Base-by-base conservation (phyloP, 495 filamentous ascomycete genomes). In the Chlorociboria aeruginascens region DNA sequence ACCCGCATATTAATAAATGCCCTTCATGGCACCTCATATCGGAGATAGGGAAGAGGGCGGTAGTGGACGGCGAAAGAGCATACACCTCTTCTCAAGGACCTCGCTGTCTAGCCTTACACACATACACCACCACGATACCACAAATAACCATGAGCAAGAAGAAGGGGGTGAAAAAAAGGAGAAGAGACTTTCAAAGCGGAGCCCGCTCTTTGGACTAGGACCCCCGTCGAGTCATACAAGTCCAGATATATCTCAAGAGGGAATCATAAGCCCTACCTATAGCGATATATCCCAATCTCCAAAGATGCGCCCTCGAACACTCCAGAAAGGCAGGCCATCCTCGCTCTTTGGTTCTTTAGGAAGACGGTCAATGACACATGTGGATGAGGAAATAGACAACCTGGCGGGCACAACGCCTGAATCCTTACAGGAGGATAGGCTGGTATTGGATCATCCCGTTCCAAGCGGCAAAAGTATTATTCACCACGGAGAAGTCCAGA, bases 401-500 rank as follows among this genome's bases (percentile, higher is more conserved):
- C 29, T 56, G 12, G 11, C 43, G 36, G 17, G 17, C 7, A 25
- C 44, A 7, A 44, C 52, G 11, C 50, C 53, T 7, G 57, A 54
- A 7, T 49, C 46, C 16, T 53, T 45, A 1, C 14, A 32, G 14
- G 50, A 48, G 16, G 50, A 44, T 8, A 40, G 33, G 12, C 7
- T 32, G 6, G 20, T 14, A 3, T 13, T 40, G 6, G 13, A 14
- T 8, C 29, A 44, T 3, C 30, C 29, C 13, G 37, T 9, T 8
- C n/a, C 35, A 8, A 14, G n/a, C 9, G 49, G 42, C 28, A 52
- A 48, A 28, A 49, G 47, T 1, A 47, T 60, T 0, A 34, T 60
- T 1, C 50, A 58, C 25, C 76, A 83, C 63, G 86, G 86, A 3
- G 79, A 87, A 52, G 74, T 93, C 20, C 86, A 94, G 63, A 82